A percentile compares a stretch with the other conserved stretches of the same genome.
Conservation (phyloP, 441 rosid genomes). For the Corymbia calophylla region DNA sequence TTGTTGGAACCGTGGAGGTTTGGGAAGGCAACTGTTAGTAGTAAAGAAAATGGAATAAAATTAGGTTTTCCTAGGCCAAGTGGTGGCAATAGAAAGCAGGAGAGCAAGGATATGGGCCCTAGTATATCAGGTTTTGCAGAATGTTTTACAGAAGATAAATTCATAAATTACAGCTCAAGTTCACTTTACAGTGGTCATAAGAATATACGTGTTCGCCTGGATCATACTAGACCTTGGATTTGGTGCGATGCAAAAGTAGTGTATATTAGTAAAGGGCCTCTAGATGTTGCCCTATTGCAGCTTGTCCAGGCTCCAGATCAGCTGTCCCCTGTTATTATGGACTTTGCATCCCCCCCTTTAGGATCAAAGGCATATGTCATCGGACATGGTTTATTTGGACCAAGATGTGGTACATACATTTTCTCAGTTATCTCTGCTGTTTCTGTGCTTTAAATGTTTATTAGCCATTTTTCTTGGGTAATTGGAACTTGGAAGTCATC, state of each 20-base stretch:
- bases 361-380: slow-evolving; percentile 75
- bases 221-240: slow-evolving; percentile 61
- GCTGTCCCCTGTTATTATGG: slow-evolving; percentile 47
- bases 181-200: slow-evolving; percentile 26
- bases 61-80: slow-evolving; percentile 11
- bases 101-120: slow-evolving; percentile 10
- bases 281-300: slow-evolving; percentile 86
- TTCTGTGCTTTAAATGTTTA: not conserved
- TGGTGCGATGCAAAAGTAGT: slow-evolving; percentile 79
- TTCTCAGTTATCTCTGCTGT: not conserved
- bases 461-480: not conserved
- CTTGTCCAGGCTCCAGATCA: slow-evolving; percentile 53
- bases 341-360: slow-evolving; percentile 42
- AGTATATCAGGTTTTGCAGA: slow-evolving; percentile 4
- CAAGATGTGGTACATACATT: slow-evolving; percentile 65
- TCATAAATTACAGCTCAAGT: slow-evolving; percentile 22
- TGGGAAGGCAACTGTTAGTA: slow-evolving; percentile 53
- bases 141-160: slow-evolving; percentile 19
- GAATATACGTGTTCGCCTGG: slow-evolving; percentile 63
- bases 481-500: not conserved
- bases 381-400: slow-evolving; percentile 94
- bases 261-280: slow-evolving; percentile 64
- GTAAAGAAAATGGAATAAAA: slow-evolving; percentile 20
- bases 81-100: slow-evolving; percentile 17
- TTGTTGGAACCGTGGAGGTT: slow-evolving; percentile 95